These are phyloP conservation scores for Mycocalia duriaeana DNA, from an alignment of 1,284 basidiomycete species.

Conservation along the genomic window DNA sequence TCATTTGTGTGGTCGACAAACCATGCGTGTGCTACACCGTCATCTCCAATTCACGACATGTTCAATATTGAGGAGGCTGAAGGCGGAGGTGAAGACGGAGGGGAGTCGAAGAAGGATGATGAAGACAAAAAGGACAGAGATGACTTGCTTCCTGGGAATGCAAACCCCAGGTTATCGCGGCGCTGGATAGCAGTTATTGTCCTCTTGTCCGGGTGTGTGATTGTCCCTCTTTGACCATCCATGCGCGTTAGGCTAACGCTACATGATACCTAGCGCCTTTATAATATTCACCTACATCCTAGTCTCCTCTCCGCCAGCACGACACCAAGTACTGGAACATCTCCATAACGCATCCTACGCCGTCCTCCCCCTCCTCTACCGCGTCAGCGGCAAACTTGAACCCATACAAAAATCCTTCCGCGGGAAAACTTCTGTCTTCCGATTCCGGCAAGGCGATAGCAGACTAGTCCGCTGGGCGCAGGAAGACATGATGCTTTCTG, in stretches of 20 bases:
- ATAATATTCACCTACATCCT: slow-evolving; percentile 13
- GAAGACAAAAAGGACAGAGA: slow-evolving; percentile 15
- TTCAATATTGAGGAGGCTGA: not conserved
- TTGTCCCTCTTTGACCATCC: too few species aligned
- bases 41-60: not conserved
- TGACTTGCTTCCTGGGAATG: slow-evolving; percentile 14
- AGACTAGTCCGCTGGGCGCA: slow-evolving; percentile 28
- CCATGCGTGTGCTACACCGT: slow-evolving; percentile 19
- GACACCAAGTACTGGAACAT: slow-evolving; percentile 17
- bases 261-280: slow-evolving; percentile 6
- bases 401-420: slow-evolving; percentile 12
- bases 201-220: slow-evolving; percentile 18
- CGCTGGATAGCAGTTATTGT: slow-evolving; percentile 19
- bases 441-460: slow-evolving; percentile 22
- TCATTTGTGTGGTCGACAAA: slow-evolving; percentile 22
- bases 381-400: slow-evolving; percentile 12
- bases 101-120: slow-evolving; percentile 9
- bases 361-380: slow-evolving; percentile 14
- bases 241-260: too few species aligned
- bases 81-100: slow-evolving; percentile 1
- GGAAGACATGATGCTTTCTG: slow-evolving; percentile 28
- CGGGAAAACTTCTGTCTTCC: slow-evolving; percentile 10
- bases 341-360: slow-evolving; percentile 12
- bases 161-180: slow-evolving; percentile 11
- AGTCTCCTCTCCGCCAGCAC: slow-evolving; percentile 17